Evolutionary conservation across 192 early-diverging fungal genomes (phyloP).

Genomic region (Allomyces macrogynus): DNA sequence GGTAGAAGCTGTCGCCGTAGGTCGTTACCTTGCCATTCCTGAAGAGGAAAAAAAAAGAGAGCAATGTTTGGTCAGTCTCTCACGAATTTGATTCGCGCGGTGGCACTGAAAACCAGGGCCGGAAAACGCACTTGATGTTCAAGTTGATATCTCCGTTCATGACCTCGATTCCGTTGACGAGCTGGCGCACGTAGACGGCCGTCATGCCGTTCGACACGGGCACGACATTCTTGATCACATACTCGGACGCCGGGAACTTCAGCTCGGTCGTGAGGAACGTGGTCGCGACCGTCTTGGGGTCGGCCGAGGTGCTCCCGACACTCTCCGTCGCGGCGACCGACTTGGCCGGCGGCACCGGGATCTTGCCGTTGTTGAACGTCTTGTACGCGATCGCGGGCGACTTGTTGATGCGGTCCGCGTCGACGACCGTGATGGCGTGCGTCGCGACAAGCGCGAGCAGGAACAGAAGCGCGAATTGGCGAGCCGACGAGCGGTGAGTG

Average conservation of each 20-base stretch:
- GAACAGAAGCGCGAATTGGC: too few relatives aligned
- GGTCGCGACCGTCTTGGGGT: conserved; percentile 1
- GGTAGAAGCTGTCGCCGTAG: conserved; percentile 9
- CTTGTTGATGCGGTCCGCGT: neutral
- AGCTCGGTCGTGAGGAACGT: neutral
- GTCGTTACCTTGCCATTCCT: conserved; percentile 11
- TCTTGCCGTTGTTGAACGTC: neutral
- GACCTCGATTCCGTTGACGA: conserved; percentile 43
- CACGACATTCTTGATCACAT: neutral
- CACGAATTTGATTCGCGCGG: neutral
- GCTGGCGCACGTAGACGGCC: conserved; percentile 70
- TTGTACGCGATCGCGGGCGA: neutral
- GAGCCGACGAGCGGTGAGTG: too few relatives aligned
- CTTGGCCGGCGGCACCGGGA: too few relatives aligned
- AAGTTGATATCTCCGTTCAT: conserved; percentile 67
- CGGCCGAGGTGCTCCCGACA: neutral
- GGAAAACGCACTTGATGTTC: conserved; percentile 27
- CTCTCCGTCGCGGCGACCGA: too few relatives aligned
- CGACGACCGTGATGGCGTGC: too few relatives aligned
- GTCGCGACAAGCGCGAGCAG: too few relatives aligned
- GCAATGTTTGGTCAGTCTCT: too few relatives aligned
- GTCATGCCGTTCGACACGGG: conserved; percentile 39
- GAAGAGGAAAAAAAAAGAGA: neutral
- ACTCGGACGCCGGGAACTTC: conserved; percentile 1
- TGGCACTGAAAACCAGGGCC: conserved; percentile 13